Conservation (phyloP, 1,139 yeast species). For the Eremothecium sinecaudum region DNA sequence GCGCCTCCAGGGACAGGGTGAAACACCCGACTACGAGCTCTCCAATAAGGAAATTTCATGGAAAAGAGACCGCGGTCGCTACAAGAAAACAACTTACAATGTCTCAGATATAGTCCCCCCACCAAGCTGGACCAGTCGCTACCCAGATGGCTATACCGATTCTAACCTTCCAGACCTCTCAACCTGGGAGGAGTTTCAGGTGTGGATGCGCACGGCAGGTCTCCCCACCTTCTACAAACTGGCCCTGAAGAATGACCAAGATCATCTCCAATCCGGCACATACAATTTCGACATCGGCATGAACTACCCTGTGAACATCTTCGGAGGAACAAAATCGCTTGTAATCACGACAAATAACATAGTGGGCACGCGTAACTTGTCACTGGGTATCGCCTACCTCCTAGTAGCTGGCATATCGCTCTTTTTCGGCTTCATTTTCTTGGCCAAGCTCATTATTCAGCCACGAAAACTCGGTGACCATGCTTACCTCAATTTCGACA, state of each 20-base stretch:
- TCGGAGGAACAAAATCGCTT: slow-evolving; percentile 72
- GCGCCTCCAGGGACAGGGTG: slow-evolving; percentile 23
- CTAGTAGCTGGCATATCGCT: slow-evolving; percentile 81
- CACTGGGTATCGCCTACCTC: slow-evolving; percentile 82
- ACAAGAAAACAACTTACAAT: slow-evolving; percentile 67
- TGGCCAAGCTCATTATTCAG: slow-evolving; percentile 39
- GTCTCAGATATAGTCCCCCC: slow-evolving; percentile 80
- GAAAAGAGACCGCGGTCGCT: slow-evolving; percentile 70
- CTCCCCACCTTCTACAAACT: slow-evolving; percentile 77
- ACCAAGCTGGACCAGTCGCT: slow-evolving; percentile 80
- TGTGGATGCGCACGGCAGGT: slow-evolving; percentile 97
- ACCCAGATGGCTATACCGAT: slow-evolving; percentile 83
- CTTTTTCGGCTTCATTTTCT: slow-evolving; percentile 37
- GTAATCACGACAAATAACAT: slow-evolving; percentile 78
- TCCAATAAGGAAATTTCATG: slow-evolving; percentile 74
- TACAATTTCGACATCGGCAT: slow-evolving; percentile 67
- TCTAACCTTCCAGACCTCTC: slow-evolving; percentile 76
- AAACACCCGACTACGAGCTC: slow-evolving; percentile 46
- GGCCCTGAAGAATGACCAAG: slow-evolving; percentile 68
- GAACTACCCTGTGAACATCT: slow-evolving; percentile 81
- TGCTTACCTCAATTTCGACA: slow-evolving; percentile 32
- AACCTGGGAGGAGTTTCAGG: slow-evolving; percentile 76
- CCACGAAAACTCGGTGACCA: slow-evolving; percentile 40
- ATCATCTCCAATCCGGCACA: slow-evolving; percentile 50
- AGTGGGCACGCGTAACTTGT: slow-evolving; percentile 83